Percentiles rank a stretch among this genome's conserved stretches.
These are phyloP conservation scores for Cunninghamia lanceolata DNA, from an alignment of 75 land plant species.

Conservation along the genomic window DNA sequence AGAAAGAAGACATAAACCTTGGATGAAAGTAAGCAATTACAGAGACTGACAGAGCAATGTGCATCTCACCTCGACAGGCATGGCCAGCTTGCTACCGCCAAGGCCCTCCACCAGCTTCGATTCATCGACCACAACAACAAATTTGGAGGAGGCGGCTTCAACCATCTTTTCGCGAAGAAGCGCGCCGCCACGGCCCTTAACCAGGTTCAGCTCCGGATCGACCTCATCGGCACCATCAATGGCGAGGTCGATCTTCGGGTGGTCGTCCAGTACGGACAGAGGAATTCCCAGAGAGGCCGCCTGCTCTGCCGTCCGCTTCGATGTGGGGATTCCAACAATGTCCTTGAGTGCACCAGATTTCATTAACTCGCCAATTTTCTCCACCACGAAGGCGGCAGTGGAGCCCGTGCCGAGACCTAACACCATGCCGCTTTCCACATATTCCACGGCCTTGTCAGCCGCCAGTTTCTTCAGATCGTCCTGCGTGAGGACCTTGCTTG, in stretches of 20 bases:
- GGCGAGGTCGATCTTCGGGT: constrained; percentile 83
- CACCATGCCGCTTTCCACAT: constrained; percentile 17
- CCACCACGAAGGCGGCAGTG: constrained; percentile 93
- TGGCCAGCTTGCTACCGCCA: constrained; percentile 88
- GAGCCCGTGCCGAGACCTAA: constrained; percentile 95
- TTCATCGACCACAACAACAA: constrained; percentile 87
- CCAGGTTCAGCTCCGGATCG: constrained; percentile 76
- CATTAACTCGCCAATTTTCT: constrained; percentile 68
- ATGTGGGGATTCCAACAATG: constrained; percentile 56
- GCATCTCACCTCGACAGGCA: constrained; percentile 77
- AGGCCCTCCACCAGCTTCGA: constrained; percentile 83
- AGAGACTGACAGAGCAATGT: too few relatives aligned
- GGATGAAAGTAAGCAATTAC: too few relatives aligned
- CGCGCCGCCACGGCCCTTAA: constrained; percentile 92
- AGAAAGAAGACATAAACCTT: too few relatives aligned
- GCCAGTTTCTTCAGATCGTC: constrained; percentile 89
- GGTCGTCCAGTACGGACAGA: constrained; percentile 70
- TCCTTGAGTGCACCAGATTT: constrained; percentile 19
- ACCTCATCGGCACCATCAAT: constrained; percentile 97
- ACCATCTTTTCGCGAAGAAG: constrained; percentile 96
- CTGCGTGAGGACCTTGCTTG: constrained; percentile 41
- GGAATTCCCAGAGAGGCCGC: constrained; percentile 80
- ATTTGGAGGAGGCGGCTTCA: constrained; percentile 83
- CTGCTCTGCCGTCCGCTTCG: constrained; percentile 85
- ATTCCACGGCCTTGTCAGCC: constrained; percentile 89